Conservation (phyloP, 352 stramenopile species). For the Pythium utonaiense region DNA sequence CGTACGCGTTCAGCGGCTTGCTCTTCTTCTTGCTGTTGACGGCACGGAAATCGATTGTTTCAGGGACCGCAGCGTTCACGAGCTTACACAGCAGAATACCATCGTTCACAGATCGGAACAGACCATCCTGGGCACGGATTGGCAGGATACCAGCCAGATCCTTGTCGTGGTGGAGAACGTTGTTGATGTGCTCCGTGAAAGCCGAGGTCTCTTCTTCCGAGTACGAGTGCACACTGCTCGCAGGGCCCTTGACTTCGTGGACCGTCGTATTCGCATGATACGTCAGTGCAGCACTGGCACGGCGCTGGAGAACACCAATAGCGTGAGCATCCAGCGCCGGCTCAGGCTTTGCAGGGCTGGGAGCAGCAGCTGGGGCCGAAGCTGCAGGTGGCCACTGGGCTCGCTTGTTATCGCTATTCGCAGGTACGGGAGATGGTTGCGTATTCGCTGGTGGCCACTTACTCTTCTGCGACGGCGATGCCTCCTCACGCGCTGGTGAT, state of each 20-base stretch:
- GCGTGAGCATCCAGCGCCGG: conserved; percentile 42
- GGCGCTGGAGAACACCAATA: conserved; percentile 56
- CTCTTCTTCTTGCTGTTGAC: conserved; percentile 82
- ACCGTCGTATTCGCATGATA: conserved; percentile 68
- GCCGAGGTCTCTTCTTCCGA: conserved; percentile 88
- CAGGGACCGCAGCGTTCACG: conserved; percentile 87
- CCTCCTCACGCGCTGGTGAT: conserved; percentile 21
- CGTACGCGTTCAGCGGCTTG: conserved; percentile 80
- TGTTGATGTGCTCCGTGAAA: conserved; percentile 94
- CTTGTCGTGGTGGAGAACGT: conserved; percentile 65
- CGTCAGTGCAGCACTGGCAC: conserved; percentile 48
- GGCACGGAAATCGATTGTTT: conserved; percentile 90
- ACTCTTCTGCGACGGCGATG: conserved; percentile 24
- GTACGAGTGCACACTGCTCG: conserved; percentile 82
- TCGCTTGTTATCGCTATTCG: conserved; percentile 31
- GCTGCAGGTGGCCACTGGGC: conserved; percentile 44
- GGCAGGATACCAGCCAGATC: conserved; percentile 66
- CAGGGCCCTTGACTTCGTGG: conserved; percentile 75
- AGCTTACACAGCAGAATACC: conserved; percentile 90
- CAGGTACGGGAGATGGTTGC: conserved; percentile 2
- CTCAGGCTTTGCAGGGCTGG: conserved; percentile 13
- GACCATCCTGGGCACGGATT: conserved; percentile 68
- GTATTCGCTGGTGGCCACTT: conserved; percentile 37
- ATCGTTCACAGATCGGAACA: conserved; percentile 83
- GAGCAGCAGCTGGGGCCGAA: conserved; percentile 23